phyloP scores from a whole-genome alignment of 306 rosid genomes.

The Gillenia trifoliata region DNA sequence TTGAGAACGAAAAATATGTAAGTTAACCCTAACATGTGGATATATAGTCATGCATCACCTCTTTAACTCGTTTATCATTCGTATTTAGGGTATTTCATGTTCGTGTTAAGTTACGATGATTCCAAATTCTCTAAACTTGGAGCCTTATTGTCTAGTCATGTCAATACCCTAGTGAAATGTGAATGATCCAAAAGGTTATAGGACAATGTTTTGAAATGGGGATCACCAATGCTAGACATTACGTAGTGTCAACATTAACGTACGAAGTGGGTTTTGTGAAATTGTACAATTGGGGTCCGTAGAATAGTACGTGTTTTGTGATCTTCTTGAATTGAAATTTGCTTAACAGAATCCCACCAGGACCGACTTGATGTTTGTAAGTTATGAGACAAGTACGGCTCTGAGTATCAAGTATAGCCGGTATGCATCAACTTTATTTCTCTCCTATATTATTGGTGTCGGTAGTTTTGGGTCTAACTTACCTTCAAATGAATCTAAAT shows the following conservation, averaged over 20 bases:
- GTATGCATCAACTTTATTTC: not conserved
- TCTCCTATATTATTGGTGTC: not conserved
- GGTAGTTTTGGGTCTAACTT: not conserved
- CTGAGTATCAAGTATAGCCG: not conserved
- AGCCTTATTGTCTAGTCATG: not conserved
- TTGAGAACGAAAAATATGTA: not conserved
- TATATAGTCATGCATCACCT: not conserved
- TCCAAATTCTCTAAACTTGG: not conserved
- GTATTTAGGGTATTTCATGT: not conserved
- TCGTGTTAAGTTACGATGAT: not conserved
- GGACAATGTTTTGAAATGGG: not conserved
- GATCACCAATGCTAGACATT: not conserved
- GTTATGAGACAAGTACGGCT: not conserved
- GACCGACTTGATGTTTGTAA: not conserved
- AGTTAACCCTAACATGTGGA: not conserved
- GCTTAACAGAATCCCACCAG: not conserved
- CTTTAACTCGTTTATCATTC: not conserved
- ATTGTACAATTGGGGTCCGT: not conserved
- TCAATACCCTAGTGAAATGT: not conserved
- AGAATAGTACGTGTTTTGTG: not conserved
- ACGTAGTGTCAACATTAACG: not conserved
- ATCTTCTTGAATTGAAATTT: not conserved
- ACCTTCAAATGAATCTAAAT: not conserved
- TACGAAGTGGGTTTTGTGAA: not conserved
- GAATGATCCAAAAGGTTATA: not conserved